Percentiles rank a stretch among this genome's conserved stretches.
Conservation (phyloP, 768 basidiomycete species). For the Suillus ampliporus region DNA sequence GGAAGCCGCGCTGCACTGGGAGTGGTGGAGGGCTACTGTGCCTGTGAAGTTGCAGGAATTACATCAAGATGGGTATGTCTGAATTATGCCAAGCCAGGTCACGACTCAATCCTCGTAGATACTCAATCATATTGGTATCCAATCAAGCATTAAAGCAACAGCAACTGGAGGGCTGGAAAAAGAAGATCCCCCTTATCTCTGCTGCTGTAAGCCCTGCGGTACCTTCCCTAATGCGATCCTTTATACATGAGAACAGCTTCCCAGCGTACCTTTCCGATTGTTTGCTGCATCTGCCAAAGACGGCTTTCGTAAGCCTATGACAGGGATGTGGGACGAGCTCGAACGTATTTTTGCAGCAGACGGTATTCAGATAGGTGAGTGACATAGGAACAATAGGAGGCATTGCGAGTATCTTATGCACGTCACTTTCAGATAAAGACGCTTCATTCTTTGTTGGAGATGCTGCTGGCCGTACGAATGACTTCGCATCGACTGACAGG, state of each 20-base stretch:
- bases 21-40: slow-evolving; percentile 76
- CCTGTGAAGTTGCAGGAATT: slow-evolving; percentile 66
- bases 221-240: background rate
- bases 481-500: slow-evolving; percentile 83
- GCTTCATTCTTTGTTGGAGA: slow-evolving; percentile 87
- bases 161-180: slow-evolving; percentile 69
- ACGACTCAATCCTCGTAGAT: slow-evolving; percentile 45
- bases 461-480: slow-evolving; percentile 79
- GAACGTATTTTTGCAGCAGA: slow-evolving; percentile 63
- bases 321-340: slow-evolving; percentile 84
- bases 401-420: background rate
- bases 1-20: slow-evolving; percentile 43
- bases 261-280: slow-evolving; percentile 74
- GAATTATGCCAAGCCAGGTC: background rate
- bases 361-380: slow-evolving; percentile 68
- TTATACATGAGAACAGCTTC: slow-evolving; percentile 51
- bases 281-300: slow-evolving; percentile 81
- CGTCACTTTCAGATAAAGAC: slow-evolving; percentile 56
- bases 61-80: slow-evolving; percentile 62
- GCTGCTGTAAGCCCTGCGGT: slow-evolving; percentile 51
- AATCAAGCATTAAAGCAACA: slow-evolving; percentile 71
- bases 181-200: slow-evolving; percentile 74
- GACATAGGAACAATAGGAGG: too few relatives aligned
- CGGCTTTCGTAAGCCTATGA: slow-evolving; percentile 83
- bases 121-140: slow-evolving; percentile 75